phyloP scores from a whole-genome alignment of 2,329 filamentous ascomycete species.

The Hypoxylon rubiginosum region DNA sequence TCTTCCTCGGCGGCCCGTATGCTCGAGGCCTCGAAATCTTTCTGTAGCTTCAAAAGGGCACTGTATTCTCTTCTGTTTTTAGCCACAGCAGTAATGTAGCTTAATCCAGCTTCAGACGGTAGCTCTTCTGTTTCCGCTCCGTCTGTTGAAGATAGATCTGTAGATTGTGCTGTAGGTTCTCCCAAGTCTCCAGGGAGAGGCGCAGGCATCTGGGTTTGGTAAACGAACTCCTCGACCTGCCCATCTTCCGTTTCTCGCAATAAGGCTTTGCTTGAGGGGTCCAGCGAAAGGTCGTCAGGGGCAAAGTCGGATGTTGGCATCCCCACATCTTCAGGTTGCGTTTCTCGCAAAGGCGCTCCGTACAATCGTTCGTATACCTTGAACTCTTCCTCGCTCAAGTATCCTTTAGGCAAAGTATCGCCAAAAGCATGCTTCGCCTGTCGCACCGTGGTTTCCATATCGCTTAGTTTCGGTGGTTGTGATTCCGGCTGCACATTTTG shows the following conservation, averaged over 20 bases:
- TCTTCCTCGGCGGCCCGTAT: constrained; percentile 52
- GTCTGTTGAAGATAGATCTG: constrained; percentile 38
- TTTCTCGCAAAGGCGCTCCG: constrained; percentile 77
- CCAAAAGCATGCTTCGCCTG: constrained; percentile 81
- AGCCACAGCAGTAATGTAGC: constrained; percentile 63
- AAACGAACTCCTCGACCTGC: constrained; percentile 72
- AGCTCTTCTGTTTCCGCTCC: constrained; percentile 41
- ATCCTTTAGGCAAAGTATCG: constrained; percentile 78
- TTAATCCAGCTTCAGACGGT: constrained; percentile 54
- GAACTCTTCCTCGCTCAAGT: constrained; percentile 78
- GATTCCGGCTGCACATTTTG: constrained; percentile 40
- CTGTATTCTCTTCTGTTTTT: constrained; percentile 68
- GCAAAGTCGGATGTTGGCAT: constrained; percentile 55
- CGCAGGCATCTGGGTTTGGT: constrained; percentile 46
- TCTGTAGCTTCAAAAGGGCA: constrained; percentile 67
- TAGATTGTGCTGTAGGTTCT: constrained; percentile 46
- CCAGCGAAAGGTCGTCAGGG: constrained; percentile 22
- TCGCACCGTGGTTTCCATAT: constrained; percentile 68
- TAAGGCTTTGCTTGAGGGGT: constrained; percentile 59
- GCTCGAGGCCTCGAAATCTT: constrained; percentile 66
- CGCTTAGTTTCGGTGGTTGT: constrained; percentile 18
- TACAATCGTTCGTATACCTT: constrained; percentile 84
- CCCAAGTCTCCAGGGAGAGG: constrained; percentile 42
- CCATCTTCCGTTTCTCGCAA: constrained; percentile 70
- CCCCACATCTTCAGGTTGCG: constrained; percentile 70